These are phyloP conservation scores for Kluyveromyces sp. DNA, from an alignment of 1,139 yeast genomes.

Conservation along the genomic window DNA sequence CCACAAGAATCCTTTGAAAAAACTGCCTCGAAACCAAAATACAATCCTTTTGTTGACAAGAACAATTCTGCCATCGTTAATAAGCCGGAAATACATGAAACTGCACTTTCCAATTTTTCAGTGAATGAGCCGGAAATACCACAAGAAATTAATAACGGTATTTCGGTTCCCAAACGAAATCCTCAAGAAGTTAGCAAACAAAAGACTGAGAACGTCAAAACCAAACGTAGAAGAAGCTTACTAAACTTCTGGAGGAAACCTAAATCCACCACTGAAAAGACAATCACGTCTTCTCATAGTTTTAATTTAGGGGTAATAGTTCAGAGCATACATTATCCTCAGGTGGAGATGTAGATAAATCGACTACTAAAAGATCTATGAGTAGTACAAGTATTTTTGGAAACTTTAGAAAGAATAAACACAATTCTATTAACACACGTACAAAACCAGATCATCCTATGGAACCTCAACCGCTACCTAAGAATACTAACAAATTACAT, in stretches of 20 bases:
- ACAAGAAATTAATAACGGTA: neutral
- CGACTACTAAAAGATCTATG: constrained; percentile 19
- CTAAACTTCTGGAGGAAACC: constrained; percentile 30
- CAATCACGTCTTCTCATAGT: constrained; percentile 16
- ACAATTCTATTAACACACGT: neutral
- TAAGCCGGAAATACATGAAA: too few relatives aligned
- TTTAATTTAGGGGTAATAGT: neutral
- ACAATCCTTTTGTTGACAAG: too few relatives aligned
- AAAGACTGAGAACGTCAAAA: constrained; percentile 14
- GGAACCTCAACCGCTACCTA: neutral
- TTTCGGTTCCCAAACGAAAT: neutral
- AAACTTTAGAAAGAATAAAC: constrained; percentile 13
- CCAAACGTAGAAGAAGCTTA: constrained; percentile 26
- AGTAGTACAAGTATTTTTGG: constrained; percentile 23
- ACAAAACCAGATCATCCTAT: constrained; percentile 8
- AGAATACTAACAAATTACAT: neutral
- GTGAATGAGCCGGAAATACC: too few relatives aligned
- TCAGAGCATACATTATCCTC: too few relatives aligned
- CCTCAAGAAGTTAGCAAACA: too few relatives aligned
- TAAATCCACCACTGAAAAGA: constrained; percentile 2
- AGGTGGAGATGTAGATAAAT: constrained; percentile 3
- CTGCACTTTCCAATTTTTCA: too few relatives aligned
- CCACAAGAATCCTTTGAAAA: too few relatives aligned
- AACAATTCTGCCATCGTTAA: too few relatives aligned
- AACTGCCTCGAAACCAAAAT: too few relatives aligned